Evolutionary conservation across 495 filamentous ascomycete species (phyloP), one percentile per base, ranked within the genome.

Genomic region (Chaetomium cochliodes): DNA sequence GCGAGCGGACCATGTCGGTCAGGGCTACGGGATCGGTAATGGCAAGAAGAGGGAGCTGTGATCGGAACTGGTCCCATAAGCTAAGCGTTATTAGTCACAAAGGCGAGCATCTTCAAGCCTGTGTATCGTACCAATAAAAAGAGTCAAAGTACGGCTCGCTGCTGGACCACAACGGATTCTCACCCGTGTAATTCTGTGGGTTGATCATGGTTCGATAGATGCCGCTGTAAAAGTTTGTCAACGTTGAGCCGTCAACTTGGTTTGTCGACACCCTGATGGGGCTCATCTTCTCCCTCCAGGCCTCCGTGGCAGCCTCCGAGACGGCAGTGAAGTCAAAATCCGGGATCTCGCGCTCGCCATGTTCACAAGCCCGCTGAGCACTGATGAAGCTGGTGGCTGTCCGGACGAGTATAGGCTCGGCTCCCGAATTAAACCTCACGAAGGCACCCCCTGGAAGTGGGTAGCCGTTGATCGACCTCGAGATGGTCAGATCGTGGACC

Each of bases 121-220:
- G 33, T 15, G 33, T 7, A 9, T 30, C 82, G 75, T 72, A 86
- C 63, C 87, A 92, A 70, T 92, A 92, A 64, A 86, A 91, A n/a
- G 86, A 89, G 72, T 92, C 90, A 68, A 87, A 93, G 67, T 92
- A 92, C 15, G 90, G 90, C 75, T 92, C 90, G 28, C 77, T 78
- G 41, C 85, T 89, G 11, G 84, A 63, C 87, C 89, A 93, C 0
- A 88, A 69, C 9, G 89, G 90, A 62, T 92, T 93, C 70, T 93
- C 90, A 0, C 89, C 88, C 0, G 90, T 92, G 68, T 91, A 91
- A 62, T 92, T 88, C 69, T 92, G 89, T 5, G 89, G 89, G 50
- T 85, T 88, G 41, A 91, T 82, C 82, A 90, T 84, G 8, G 87
- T 84, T 23, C 89, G 78, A 69, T 92, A 92, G 9, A 87, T 80